Conservation (phyloP, 331 rosid species). For the Quercus lobata region DNA sequence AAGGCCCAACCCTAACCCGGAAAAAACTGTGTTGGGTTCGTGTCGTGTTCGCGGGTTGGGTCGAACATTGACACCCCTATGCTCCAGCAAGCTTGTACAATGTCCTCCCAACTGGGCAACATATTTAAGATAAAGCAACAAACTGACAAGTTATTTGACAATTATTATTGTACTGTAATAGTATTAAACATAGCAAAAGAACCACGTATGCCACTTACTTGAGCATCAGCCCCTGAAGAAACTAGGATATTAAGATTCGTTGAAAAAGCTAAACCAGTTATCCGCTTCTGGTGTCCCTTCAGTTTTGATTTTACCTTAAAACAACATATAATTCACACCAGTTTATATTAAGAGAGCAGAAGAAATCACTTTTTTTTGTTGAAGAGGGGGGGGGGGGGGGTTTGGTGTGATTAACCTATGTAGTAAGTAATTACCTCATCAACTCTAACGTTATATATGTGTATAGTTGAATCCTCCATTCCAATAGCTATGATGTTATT, state of each 20-base stretch:
- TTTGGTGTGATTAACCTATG: neutral
- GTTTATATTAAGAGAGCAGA: conserved; percentile 13
- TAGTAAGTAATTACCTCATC: conserved; percentile 59
- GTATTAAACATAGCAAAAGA: conserved; percentile 11
- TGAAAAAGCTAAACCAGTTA: conserved; percentile 83
- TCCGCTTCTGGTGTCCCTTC: conserved; percentile 77
- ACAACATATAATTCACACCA: conserved; percentile 13
- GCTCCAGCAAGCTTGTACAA: conserved; percentile 12
- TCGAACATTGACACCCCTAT: no score
- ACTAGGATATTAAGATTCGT: conserved; percentile 66
- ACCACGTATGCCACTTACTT: conserved; percentile 38
- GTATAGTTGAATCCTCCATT: conserved; percentile 88
- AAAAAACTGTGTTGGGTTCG: no score
- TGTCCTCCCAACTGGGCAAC: neutral
- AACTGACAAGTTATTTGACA: conserved; percentile 10
- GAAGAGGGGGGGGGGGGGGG: no score
- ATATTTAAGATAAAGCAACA: neutral
- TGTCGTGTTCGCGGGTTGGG: no score
- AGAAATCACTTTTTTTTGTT: no score
- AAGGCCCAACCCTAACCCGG: no score
- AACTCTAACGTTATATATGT: conserved; percentile 69
- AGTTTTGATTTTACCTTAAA: conserved; percentile 73
- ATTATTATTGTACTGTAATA: neutral
- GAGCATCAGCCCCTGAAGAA: conserved; percentile 87
- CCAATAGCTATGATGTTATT: conserved; percentile 92